Conservation (phyloP, 1,284 basidiomycete species). For the Pseudozyma thailandica region DNA sequence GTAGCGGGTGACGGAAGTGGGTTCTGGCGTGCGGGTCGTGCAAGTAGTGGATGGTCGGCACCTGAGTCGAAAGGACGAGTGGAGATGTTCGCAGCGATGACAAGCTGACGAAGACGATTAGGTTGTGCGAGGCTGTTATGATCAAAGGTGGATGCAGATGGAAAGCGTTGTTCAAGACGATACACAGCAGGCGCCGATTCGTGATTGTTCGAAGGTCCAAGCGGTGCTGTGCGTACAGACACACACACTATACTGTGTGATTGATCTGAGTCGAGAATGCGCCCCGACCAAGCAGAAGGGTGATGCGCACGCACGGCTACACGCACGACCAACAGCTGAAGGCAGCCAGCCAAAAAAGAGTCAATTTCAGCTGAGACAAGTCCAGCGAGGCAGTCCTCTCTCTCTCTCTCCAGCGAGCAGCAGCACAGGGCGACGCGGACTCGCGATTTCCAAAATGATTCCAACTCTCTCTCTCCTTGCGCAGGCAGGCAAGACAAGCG, state of each 20-base stretch:
- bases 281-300: too few species aligned
- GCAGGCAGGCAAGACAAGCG: too few species aligned
- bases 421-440: neutral
- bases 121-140: slow-evolving; percentile 20
- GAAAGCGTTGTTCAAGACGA: slow-evolving; percentile 1
- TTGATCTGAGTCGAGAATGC: neutral
- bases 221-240: slow-evolving; percentile 6
- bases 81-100: slow-evolving; percentile 11
- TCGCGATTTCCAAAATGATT: neutral
- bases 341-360: neutral
- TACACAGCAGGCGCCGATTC: neutral
- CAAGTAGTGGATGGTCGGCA: neutral
- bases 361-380: neutral
- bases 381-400: neutral
- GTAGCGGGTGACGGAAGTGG: neutral
- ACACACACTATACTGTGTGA: too few species aligned
- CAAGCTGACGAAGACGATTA: slow-evolving; percentile 3
- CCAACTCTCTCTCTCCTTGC: too few species aligned
- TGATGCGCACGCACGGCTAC: neutral
- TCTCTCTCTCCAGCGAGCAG: neutral
- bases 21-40: neutral
- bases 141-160: slow-evolving; percentile 19
- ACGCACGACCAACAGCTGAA: neutral
- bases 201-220: slow-evolving; percentile 21
- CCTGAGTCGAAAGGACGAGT: neutral